Conservation (phyloP, 169 alveolate genomes). For the Amoebophrya sp. region DNA sequence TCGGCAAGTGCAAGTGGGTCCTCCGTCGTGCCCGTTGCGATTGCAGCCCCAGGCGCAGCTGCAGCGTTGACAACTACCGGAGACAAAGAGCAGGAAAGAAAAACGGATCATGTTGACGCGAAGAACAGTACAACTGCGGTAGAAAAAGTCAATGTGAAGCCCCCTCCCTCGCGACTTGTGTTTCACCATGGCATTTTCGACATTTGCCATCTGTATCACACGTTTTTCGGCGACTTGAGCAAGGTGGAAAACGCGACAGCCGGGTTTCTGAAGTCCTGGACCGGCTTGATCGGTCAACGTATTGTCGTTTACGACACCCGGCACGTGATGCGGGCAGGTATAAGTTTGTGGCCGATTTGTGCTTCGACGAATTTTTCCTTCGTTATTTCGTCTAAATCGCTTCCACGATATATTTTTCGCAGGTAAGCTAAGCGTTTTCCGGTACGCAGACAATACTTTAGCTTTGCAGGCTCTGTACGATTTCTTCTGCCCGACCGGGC, state of each 20-base stretch:
- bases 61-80: background rate
- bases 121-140: too few relatives aligned
- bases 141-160: background rate
- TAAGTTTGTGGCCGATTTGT: too few relatives aligned
- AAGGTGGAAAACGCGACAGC: background rate
- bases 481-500: background rate
- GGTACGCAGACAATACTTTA: background rate
- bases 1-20: too few relatives aligned
- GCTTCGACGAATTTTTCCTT: too few relatives aligned
- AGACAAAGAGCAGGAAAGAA: too few relatives aligned
- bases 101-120: too few relatives aligned
- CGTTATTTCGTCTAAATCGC: too few relatives aligned
- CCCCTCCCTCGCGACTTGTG: background rate
- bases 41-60: background rate
- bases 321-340: background rate
- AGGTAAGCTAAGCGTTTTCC: too few relatives aligned
- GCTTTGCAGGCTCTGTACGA: background rate
- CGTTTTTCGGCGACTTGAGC: background rate
- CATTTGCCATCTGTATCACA: background rate
- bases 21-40: too few relatives aligned
- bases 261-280: background rate
- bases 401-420: too few relatives aligned
- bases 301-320: background rate
- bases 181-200: background rate
- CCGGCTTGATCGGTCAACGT: background rate